These are phyloP conservation scores for Neurospora sp. DNA, from an alignment of 2,329 filamentous ascomycete species.

Conservation along the genomic window DNA sequence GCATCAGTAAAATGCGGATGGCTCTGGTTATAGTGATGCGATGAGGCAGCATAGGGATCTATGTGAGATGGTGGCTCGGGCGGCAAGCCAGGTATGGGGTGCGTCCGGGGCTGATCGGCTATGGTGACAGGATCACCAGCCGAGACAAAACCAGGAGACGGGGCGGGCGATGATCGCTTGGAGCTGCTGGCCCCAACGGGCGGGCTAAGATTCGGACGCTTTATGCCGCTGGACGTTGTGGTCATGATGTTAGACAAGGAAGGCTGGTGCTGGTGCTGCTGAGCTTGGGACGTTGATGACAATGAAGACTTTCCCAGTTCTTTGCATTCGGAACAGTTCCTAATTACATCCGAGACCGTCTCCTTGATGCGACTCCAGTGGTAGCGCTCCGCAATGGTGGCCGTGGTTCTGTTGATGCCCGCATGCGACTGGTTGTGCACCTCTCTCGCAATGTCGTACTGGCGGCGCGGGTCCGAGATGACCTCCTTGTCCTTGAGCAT, in stretches of 20 bases:
- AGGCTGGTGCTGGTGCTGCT: constrained; percentile 13
- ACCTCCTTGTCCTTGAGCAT: constrained; percentile 99
- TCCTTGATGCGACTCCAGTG: constrained; percentile 99
- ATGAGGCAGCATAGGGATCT: constrained; percentile 20
- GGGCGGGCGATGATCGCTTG: constrained; percentile 17
- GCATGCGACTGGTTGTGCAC: constrained; percentile 71
- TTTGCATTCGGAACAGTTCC: constrained; percentile 84
- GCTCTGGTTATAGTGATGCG: constrained; percentile 26
- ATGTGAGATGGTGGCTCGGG: constrained; percentile 13
- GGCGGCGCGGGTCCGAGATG: constrained; percentile 76
- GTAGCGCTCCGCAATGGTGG: constrained; percentile 84
- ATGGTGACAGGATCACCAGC: constrained; percentile 2
- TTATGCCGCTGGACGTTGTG: constrained; percentile 10
- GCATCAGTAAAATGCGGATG: constrained; percentile 27
- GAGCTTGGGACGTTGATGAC: constrained; percentile 16
- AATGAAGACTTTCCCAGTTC: constrained; percentile 50
- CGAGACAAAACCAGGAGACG: constrained; percentile 6
- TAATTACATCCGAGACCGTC: constrained; percentile 89
- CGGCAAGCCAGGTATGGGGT: constrained; percentile 1
- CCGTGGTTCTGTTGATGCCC: constrained; percentile 97
- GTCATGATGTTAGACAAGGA: constrained; percentile 1
- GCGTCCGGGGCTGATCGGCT: constrained; percentile 1
- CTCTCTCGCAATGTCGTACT: constrained; percentile 78
- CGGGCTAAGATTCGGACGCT: constrained; percentile 14
- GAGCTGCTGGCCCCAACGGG: constrained; percentile 10